Conservation (phyloP, 2,329 filamentous ascomycete genomes). For the Epichloe gansuensis region DNA sequence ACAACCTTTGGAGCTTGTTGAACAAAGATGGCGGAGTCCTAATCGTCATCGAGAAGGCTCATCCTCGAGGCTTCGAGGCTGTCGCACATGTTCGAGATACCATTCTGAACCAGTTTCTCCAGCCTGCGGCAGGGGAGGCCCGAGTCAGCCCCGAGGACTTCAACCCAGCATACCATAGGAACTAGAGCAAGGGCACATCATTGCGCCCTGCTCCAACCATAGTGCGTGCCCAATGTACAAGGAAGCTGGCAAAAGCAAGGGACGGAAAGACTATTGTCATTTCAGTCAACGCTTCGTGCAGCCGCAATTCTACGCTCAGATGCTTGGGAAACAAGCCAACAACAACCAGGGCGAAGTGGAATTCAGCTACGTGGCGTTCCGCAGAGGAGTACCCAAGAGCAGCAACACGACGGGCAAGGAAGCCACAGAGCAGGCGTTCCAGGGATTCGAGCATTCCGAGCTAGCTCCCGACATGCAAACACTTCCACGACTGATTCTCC, state of each 20-base stretch:
- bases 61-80: constrained; percentile 84
- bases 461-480: constrained; percentile 44
- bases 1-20: constrained; percentile 82
- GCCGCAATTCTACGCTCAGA: constrained; percentile 66
- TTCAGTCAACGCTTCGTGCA: constrained; percentile 84
- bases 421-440: constrained; percentile 55
- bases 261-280: constrained; percentile 81
- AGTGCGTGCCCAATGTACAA: constrained; percentile 79
- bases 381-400: constrained; percentile 48
- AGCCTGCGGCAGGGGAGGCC: constrained; percentile 30
- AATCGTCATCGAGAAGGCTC: constrained; percentile 79
- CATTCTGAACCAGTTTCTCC: constrained; percentile 63
- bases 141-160: constrained; percentile 23
- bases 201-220: constrained; percentile 82
- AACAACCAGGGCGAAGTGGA: constrained; percentile 90
- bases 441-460: constrained; percentile 50
- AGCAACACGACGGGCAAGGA: constrained; percentile 33
- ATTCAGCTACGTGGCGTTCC: constrained; percentile 81
- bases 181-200: constrained; percentile 50
- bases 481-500: constrained; percentile 66
- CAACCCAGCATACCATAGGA: constrained; percentile 28
- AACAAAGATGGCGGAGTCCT: constrained; percentile 77
- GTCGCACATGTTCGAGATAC: constrained; percentile 74
- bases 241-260: constrained; percentile 52
- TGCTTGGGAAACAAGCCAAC: constrained; percentile 54